Percentiles rank a stretch among this genome's conserved stretches.
Evolutionary conservation across 2,329 filamentous ascomycete genomes (phyloP).

Genomic region (Neonectria faginata): DNA sequence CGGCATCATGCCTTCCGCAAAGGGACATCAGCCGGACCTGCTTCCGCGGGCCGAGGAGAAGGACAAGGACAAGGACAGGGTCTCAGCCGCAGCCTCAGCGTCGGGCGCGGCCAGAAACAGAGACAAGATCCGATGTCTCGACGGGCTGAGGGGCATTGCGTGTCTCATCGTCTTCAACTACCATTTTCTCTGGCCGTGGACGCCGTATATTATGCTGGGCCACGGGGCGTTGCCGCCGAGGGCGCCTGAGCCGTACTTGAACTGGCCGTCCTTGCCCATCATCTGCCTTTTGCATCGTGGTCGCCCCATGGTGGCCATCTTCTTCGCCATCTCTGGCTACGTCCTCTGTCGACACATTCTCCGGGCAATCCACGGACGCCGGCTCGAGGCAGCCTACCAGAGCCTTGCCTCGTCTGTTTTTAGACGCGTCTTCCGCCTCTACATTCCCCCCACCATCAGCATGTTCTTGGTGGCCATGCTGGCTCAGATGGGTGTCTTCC

Average conservation of each 20-base stretch:
- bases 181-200: constrained; percentile 57
- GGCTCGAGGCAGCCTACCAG: constrained; percentile 51
- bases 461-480: constrained; percentile 55
- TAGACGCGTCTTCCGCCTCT: constrained; percentile 54
- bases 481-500: constrained; percentile 53
- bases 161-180: constrained; percentile 58
- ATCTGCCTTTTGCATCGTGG: constrained; percentile 55
- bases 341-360: constrained; percentile 55
- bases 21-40: not conserved
- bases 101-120: constrained; percentile 22
- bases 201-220: constrained; percentile 54
- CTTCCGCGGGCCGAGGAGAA: not conserved
- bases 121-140: constrained; percentile 55
- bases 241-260: constrained; percentile 50
- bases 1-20: not conserved
- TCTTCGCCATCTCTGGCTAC: constrained; percentile 59
- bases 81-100: constrained; percentile 13
- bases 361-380: constrained; percentile 51
- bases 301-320: constrained; percentile 57
- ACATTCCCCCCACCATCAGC: constrained; percentile 55
- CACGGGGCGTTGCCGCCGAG: constrained; percentile 53
- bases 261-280: constrained; percentile 53
- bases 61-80: not conserved
- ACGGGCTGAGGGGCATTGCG: constrained; percentile 56
- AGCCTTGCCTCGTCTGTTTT: constrained; percentile 54